Evolutionary conservation across 371 early-diverging fungal species (phyloP), one percentile per base, ranked within the genome.

Genomic region (Mucor ambiguus): DNA sequence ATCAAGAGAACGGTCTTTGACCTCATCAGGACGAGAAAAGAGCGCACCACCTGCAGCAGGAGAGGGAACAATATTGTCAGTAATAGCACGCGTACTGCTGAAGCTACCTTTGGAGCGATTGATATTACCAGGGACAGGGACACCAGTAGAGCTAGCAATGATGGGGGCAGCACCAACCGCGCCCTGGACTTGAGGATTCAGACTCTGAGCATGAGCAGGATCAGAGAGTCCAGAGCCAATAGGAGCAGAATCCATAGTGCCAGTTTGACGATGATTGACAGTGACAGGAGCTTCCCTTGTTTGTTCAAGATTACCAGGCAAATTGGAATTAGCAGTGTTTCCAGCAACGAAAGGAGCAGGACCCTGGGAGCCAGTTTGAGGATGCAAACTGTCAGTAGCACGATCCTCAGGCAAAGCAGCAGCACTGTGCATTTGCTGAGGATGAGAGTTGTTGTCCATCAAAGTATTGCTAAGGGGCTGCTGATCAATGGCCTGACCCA

Each of bases 31-130:
- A 12, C 54, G 26, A 41, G 26, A 16, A 54, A 30, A 43, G 8
- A 48, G n/a, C 4, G 8, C 14, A 4, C 12, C 16, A 22, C 26
- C 26, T 26, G 24, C 49, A 24, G 49, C 18, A 48, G 49, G 49
- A 49, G 59, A 59, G 16, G 69, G 58, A 41, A 63, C 43, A 54
- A 63, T 58, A 1, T 59, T 30, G 9, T 55, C 64, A 33, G 37
- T 58, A 26, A 57, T 68, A 24, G 69, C 69, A 44, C 69, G 69
- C 35, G 63, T 68, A 35, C 69, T 68, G 26, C 69, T 68, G 18
- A 68, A 38, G 11, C 69, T 68, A 63, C 59, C 69, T 43, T 37
- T 46, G 38, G 41, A 30, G 16, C 32, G 29, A 10, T 24, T 46
- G 7, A n/a, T 7, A 48, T 33, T 22, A 16, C 60, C 60, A 16